A percentile compares a stretch with the other conserved stretches of the same genome.
phyloP scores from a whole-genome alignment of 495 filamentous ascomycete species.

The Talaromyces adpressus region DNA sequence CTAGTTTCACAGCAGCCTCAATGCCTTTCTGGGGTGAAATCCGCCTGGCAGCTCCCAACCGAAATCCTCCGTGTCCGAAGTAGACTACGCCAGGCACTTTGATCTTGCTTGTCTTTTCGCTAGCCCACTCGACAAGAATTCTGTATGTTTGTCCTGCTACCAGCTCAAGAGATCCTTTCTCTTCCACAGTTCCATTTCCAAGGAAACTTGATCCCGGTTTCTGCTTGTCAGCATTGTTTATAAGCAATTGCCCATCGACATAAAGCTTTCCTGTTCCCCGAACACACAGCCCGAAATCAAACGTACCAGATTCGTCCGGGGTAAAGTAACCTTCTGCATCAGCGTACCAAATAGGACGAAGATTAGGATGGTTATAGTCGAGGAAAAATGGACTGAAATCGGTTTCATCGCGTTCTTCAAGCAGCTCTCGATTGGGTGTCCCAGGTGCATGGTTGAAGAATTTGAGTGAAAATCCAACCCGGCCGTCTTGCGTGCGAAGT shows the following conservation, averaged over 20 bases:
- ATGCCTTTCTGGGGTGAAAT: conserved; percentile 61
- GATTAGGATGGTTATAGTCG: conserved; percentile 54
- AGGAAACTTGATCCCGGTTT: conserved; percentile 52
- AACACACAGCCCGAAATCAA: conserved; percentile 70
- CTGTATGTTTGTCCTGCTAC: conserved; percentile 16
- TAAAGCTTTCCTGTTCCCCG: conserved; percentile 66
- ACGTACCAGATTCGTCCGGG: conserved; percentile 55
- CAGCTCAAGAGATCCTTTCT: conserved; percentile 49
- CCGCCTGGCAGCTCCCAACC: conserved; percentile 67
- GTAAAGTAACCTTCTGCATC: conserved; percentile 52
- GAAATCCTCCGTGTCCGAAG: conserved; percentile 65
- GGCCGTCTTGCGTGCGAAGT: neutral
- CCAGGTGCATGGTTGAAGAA: neutral
- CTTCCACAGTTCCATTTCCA: conserved; percentile 10
- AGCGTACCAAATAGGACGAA: conserved; percentile 44
- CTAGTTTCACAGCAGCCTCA: conserved; percentile 52
- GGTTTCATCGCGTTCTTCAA: neutral
- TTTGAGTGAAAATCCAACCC: neutral
- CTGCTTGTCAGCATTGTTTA: conserved; percentile 41
- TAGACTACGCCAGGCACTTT: conserved; percentile 43
- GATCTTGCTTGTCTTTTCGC: conserved; percentile 30
- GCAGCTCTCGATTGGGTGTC: neutral
- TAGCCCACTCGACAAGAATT: neutral
- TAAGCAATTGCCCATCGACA: conserved; percentile 51
- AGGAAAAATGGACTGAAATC: conserved; percentile 36